Base-by-base conservation (phyloP, 306 rosid genomes). In the Dryas drummondii region DNA sequence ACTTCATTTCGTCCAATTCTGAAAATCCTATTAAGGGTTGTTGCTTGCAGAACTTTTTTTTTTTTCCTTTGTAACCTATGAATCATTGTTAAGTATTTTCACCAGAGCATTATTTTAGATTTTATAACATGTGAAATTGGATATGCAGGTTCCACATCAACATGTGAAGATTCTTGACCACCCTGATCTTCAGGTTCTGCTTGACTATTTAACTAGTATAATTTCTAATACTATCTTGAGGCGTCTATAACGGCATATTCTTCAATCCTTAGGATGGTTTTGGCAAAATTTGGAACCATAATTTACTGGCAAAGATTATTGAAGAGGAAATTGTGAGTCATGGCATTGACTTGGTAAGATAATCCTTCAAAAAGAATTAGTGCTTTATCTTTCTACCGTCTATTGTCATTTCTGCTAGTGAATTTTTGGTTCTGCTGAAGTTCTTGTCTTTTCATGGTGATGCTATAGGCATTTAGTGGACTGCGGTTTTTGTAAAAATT, bases 181-280 rank as follows among this genome's bases (percentile, higher is more conserved):
- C 84, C 94, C 96, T 52, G 88, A 90, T 78, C 60, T 94, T 74
- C 97, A 94, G 96, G 98, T 94, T 86, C 55, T 67, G 52, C 70
- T 77, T 59, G 51, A 58, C 27, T 46, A 3, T 80, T 50, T 56
- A 8, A 15, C 9, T 40, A 16, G 14, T 15, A 13, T 50, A 37
- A 19, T 75, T 72, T 70, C 54, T 73, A 54, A 13, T 78, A 15
- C 50, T 59, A 27, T 77, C 52, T 60, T 60, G 63, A n/a, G 79
- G 73, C 40, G 62, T 54, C 55, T 52, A 10, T 82, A 72, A 76
- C 74, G 73, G 80, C 60, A 72, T 48, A 32, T 61, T 49, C 27
- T 77, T 74, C 51, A 70, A 47, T 83, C 76, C 66, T 66, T 82
- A 91, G 98, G 98, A 94, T 85, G 98, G 97, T 76, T 91, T 91